A percentile compares a stretch with the other conserved stretches of the same genome.
Evolutionary conservation across 169 alveolate species (phyloP).

Genomic region (Sarcocystis neurona): DNA sequence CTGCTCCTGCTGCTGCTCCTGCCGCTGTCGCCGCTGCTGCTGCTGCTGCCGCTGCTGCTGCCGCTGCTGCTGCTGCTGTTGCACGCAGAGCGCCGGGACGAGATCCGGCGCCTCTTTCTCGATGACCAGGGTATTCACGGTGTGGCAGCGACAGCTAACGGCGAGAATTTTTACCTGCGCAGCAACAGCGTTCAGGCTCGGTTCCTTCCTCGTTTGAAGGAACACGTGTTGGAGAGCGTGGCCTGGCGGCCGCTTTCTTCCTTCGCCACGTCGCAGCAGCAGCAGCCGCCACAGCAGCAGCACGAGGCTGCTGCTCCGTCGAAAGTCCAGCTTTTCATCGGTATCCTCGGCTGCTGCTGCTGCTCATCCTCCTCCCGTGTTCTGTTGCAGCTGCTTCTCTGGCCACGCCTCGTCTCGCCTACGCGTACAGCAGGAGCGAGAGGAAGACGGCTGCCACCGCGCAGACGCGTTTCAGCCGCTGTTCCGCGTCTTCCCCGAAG

Average conservation of each 20-base stretch:
- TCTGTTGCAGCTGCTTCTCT: no score
- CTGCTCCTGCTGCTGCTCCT: not conserved
- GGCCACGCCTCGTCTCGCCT: no score
- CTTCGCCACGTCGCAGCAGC: no score
- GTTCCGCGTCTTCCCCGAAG: no score
- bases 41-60: not conserved
- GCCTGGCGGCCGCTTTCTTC: slow-evolving; percentile 36
- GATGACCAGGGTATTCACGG: slow-evolving; percentile 23
- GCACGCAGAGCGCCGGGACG: slow-evolving; percentile 26
- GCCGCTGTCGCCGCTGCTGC: not conserved
- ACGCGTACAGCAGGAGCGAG: no score
- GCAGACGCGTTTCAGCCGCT: no score
- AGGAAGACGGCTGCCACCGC: no score
- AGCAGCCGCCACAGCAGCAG: no score
- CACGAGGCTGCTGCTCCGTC: not conserved
- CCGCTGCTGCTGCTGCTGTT: not conserved
- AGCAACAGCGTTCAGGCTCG: slow-evolving; percentile 6
- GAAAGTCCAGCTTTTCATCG: not conserved
- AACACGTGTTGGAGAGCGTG: slow-evolving; percentile 2
- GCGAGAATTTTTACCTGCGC: slow-evolving; percentile 39
- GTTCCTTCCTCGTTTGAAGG: slow-evolving; percentile 21
- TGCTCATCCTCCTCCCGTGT: no score
- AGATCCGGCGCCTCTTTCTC: slow-evolving; percentile 48
- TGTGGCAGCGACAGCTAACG: slow-evolving; percentile 50
- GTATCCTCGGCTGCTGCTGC: not conserved